A percentile compares a stretch with the other conserved stretches of the same genome.
These are phyloP conservation scores for Pseudocercospora pini-densiflorae DNA, from an alignment of 2,329 filamentous ascomycete species.

Conservation along the genomic window DNA sequence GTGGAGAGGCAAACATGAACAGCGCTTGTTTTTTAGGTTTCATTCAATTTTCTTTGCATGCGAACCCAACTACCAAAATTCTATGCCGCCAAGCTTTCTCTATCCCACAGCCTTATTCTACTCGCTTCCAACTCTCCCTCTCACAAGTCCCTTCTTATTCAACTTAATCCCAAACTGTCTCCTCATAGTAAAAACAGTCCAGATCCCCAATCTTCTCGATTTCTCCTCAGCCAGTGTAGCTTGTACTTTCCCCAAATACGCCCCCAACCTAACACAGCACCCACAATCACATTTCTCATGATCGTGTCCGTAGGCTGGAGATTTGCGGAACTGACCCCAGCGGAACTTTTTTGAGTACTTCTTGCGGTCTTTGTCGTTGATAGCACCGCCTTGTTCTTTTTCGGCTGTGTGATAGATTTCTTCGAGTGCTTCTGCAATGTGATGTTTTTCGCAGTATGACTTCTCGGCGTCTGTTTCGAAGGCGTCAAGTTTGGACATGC, in stretches of 20 bases:
- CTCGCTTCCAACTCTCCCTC: not conserved
- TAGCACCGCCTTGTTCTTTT: too few relatives aligned
- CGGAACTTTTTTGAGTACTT: not conserved
- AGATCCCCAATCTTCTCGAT: not conserved
- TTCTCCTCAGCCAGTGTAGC: not conserved
- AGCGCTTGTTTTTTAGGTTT: too few relatives aligned
- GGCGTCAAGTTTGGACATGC: not conserved
- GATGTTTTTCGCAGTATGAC: not conserved
- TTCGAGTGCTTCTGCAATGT: not conserved
- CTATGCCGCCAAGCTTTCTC: too few relatives aligned
- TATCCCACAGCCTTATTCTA: not conserved
- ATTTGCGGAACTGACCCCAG: not conserved
- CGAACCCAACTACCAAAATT: too few relatives aligned
- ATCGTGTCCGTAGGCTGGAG: not conserved
- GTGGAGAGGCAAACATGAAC: not conserved
- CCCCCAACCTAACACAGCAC: not conserved
- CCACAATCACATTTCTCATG: not conserved
- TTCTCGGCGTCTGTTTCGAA: not conserved
- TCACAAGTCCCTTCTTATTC: not conserved
- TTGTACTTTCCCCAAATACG: not conserved
- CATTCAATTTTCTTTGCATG: too few relatives aligned
- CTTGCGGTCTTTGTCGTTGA: not conserved
- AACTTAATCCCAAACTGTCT: not conserved
- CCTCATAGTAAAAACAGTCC: not conserved
- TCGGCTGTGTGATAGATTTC: not conserved